Percentiles rank a stretch among this genome's conserved stretches.
phyloP scores from a whole-genome alignment of 495 filamentous ascomycete species.

The Penicillium robsamsonii region DNA sequence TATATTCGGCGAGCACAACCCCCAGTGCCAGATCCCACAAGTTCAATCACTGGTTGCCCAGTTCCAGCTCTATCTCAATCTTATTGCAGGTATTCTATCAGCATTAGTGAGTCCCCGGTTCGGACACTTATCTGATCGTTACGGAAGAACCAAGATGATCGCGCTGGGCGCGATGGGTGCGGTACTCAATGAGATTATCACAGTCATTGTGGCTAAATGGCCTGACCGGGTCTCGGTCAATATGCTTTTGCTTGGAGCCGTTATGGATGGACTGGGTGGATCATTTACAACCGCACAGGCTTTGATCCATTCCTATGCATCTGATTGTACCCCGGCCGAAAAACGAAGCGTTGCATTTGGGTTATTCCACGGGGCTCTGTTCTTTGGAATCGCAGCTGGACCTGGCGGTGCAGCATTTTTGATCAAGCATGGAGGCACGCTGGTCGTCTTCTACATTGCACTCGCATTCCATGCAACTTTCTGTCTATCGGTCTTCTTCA shows the following conservation, averaged over 20 bases:
- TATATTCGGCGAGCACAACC: slow-evolving; percentile 62
- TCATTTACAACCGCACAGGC: slow-evolving; percentile 84
- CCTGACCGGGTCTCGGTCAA: slow-evolving; percentile 68
- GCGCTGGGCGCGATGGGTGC: slow-evolving; percentile 64
- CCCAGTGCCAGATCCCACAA: slow-evolving; percentile 68
- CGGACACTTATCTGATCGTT: slow-evolving; percentile 82
- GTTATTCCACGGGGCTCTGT: slow-evolving; percentile 83
- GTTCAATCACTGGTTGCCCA: slow-evolving; percentile 72
- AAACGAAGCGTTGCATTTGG: slow-evolving; percentile 83
- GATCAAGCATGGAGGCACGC: slow-evolving; percentile 60
- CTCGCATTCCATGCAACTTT: slow-evolving; percentile 69
- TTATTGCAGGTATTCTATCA: slow-evolving; percentile 67
- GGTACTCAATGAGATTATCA: slow-evolving; percentile 67
- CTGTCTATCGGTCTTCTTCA: slow-evolving; percentile 61
- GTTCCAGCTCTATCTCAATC: slow-evolving; percentile 70
- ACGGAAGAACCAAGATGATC: slow-evolving; percentile 74
- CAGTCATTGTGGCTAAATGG: slow-evolving; percentile 70
- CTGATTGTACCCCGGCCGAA: slow-evolving; percentile 80
- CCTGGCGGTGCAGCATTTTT: slow-evolving; percentile 76
- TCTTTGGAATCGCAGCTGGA: slow-evolving; percentile 79
- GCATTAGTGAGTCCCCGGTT: slow-evolving; percentile 79
- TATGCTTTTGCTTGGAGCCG: slow-evolving; percentile 68
- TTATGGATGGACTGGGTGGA: slow-evolving; percentile 78
- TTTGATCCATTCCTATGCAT: slow-evolving; percentile 76
- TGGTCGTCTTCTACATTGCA: slow-evolving; percentile 76